Base-by-base conservation (phyloP, 2,329 filamentous ascomycete genomes). In the Fonsecaea erecta region DNA sequence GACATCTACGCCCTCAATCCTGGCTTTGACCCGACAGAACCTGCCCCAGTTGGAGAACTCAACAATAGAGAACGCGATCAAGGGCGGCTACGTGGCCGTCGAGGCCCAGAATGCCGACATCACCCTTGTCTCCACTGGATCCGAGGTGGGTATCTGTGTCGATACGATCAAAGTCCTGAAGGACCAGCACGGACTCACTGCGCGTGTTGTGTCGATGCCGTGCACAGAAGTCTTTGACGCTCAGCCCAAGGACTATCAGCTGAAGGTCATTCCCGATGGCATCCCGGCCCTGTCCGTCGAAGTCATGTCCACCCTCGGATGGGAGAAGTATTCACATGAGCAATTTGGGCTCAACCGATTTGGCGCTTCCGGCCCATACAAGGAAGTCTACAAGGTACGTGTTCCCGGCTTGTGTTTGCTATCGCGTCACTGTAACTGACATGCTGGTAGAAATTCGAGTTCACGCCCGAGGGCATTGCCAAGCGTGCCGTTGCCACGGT, bases 271-370 rank as follows among this genome's bases (percentile, higher is more conserved):
- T 70, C 95, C 94, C 74, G 93, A 97, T 78, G 93, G 93, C 72
- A 94, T 97, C 78, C 94, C 95, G 72, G 88, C 93, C 68, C 81
- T 99, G 80, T 96, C 91, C 63, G 91, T 99, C 73, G 95, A 99
- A 86, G 93, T 93, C 79, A 96, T 97, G 91, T 90, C 87, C 81
- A 99, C 95, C 73, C 89, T 97, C 82, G 95, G 95, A 74, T 99
- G 95, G 95, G 93, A 98, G 87, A 91, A 94, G 81, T 99, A 98
- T 84, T 91, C 93, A 66, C 94, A 99, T 83, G 95, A 99, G 88
- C 95, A 99, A 85, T 99, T 99, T 76, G 95, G 95, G 79, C 88
- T 99, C 73, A 99, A 99, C 90, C 88, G 95, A 79, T 99, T 99
- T 81, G 95, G 95, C 88, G 94, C 94, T 73, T 96, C 92, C 63